A percentile compares a stretch with the other conserved stretches of the same genome.
Conservation (phyloP, 805 yeast species). For the Metschnikowia amazonensis region DNA sequence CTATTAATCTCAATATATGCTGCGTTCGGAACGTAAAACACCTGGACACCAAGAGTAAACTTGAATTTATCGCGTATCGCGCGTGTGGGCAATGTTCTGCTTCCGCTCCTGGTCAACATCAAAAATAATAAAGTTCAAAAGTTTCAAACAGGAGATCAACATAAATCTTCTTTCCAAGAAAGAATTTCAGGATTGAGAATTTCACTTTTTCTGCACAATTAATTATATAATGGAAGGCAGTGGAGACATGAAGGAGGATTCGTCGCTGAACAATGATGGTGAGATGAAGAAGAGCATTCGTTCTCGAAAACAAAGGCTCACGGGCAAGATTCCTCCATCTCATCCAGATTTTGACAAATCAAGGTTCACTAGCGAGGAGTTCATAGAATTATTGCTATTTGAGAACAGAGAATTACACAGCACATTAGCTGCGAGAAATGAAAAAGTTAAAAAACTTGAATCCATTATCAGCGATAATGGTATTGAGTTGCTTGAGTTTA, state of each 20-base stretch:
- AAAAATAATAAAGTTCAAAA: background rate
- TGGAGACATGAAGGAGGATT: slow-evolving; percentile 1
- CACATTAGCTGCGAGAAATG: slow-evolving; percentile 7
- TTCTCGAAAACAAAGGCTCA: slow-evolving; percentile 4
- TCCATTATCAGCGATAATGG: background rate
- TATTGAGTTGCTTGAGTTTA: background rate
- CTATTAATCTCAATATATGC: slow-evolving; percentile 1
- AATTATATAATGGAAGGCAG: background rate
- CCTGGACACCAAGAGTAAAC: slow-evolving; percentile 6
- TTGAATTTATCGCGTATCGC: slow-evolving; percentile 4
- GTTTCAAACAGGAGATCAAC: background rate
- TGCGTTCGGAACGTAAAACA: slow-evolving; percentile 1
- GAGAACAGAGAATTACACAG: slow-evolving; percentile 36
- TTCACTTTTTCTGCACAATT: background rate
- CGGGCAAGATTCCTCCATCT: slow-evolving; percentile 25
- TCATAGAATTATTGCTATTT: slow-evolving; percentile 32
- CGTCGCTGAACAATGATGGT: background rate
- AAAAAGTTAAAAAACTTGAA: slow-evolving; percentile 7
- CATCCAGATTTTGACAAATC: slow-evolving; percentile 35
- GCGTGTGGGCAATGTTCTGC: slow-evolving; percentile 5
- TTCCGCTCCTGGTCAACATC: background rate
- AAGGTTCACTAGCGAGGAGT: slow-evolving; percentile 26
- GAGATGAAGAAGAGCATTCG: background rate
- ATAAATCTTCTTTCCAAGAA: background rate
- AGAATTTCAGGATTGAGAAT: background rate